Evolutionary conservation across 805 yeast genomes (phyloP), one percentile per base, ranked within the genome.

Genomic region (Kregervanrija fluxuum): DNA sequence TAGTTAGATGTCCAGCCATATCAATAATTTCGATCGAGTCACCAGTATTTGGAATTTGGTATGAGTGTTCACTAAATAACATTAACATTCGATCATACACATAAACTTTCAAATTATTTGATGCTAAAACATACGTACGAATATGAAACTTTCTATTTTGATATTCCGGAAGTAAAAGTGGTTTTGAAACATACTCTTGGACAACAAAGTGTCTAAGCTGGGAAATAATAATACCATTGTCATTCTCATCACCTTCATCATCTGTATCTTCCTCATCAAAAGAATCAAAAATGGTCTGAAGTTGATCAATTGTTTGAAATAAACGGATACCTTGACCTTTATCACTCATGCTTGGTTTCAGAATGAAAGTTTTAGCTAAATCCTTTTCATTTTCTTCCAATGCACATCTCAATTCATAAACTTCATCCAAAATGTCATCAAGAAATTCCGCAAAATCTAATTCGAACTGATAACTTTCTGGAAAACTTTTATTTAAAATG

Each of bases 281-380:
- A 3, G 83, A 79, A 54, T 93, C 85, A 61, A 93, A 91, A 4
- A 91, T 81, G 3, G 64, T 73, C 61, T 90, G 96, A 41, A 93
- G 68, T 55, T 89, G 93, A 8, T 80, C 86, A 33, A 87, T 70
- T 0, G 89, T 80, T 44, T 72, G 73, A 67, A 93, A 93, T 0
- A 93, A 64, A 35, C 96, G 68, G 41, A 93, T 91, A 0, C 99
- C 99, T 60, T 93, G 96, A 10, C 96, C 99, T 59, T 91, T 82
- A 59, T 93, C 99, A 56, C 95, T 85, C 96, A 93, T 89, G 51
- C 95, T 81, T 12, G 99, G 99, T 60, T 93, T 93, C 60, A 93
- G 71, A 34, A 93, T 93, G 90, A 95, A 91, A 39, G 82, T 76
- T 51, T 75, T 78, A 10, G 38, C 33, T 28, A 35, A 14, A 15